Evolutionary conservation across 2,329 filamentous ascomycete genomes (phyloP).

Genomic region (Hypomyces perniciosus): DNA sequence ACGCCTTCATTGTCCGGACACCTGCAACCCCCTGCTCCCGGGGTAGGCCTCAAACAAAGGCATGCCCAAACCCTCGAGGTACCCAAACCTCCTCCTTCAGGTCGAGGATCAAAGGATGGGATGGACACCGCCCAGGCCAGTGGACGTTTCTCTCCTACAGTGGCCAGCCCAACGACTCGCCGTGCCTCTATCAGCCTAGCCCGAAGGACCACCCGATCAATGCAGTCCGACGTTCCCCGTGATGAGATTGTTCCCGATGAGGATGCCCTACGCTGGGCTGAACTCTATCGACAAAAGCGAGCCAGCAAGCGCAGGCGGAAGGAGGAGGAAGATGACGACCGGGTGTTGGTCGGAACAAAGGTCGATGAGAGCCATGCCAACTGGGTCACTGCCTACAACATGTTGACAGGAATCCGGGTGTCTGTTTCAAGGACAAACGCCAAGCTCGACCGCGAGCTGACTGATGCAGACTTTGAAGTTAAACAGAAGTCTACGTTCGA

Average conservation of each 20-base stretch:
- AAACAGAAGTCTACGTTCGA: conserved; percentile 99
- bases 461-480: conserved; percentile 84
- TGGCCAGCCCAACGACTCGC: conserved; percentile 53
- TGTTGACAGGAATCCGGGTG: conserved; percentile 97
- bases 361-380: conserved; percentile 97
- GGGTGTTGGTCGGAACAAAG: conserved; percentile 92
- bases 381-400: conserved; percentile 98
- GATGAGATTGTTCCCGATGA: conserved; percentile 85
- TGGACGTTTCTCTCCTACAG: conserved; percentile 72
- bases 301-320: conserved; percentile 78
- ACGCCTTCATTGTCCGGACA: conserved; percentile 47
- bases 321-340: conserved; percentile 87
- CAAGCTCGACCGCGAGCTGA: conserved; percentile 86
- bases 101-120: conserved; percentile 67
- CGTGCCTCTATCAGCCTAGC: conserved; percentile 79
- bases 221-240: conserved; percentile 75
- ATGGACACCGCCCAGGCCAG: conserved; percentile 61
- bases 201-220: conserved; percentile 74
- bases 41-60: conserved; percentile 65
- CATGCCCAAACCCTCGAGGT: conserved; percentile 90
- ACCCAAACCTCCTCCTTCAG: conserved; percentile 56
- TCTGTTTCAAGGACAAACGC: conserved; percentile 94
- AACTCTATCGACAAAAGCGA: conserved; percentile 85
- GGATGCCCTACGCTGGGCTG: conserved; percentile 85
- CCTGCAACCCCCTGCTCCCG: conserved; percentile 38